Evolutionary conservation across 1,139 yeast genomes (phyloP), one percentile per base, ranked within the genome.

Genomic region (Geotrichum reessii): DNA sequence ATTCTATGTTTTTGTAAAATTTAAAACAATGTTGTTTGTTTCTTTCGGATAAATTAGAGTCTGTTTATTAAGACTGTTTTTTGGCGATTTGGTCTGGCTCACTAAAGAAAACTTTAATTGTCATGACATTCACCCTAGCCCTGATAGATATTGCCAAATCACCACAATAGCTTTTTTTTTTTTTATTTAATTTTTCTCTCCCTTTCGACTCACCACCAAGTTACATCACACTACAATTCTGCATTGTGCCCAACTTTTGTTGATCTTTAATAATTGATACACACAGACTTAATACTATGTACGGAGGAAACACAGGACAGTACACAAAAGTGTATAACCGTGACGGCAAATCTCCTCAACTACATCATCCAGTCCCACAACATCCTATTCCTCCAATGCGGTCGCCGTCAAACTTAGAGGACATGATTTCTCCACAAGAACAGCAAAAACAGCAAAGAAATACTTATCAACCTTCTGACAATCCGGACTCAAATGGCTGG

Each of bases 361-460:
- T 76, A 58, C 79, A 76, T 63, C 79, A 76, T 58, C 79, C 80
- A 7, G 74, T 76, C 12, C 80, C 80, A 8, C 79, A 76, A 69
- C 79, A 76, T 61, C 76, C 78, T 7, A 73, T 76, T 50, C 76
- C 76, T 21, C 72, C 74, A 42, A 69, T 72, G 64, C 64, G 72
- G 47, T 69, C 74, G 27, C 74, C 75, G 2, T 73, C 74, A 3
- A 73, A 72, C n/a, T 60, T 65, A 7, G 70, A 67, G 14, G 65
- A 61, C 14, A 46, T 47, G 47, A 56, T 61, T 28, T 66, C 66
- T 44, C 64, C 51, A 47, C 63, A 53, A 49, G 50, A 28, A 22
- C 59, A 33, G 17, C 63, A 61, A 48, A 53, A 63, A 48, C 52
- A 48, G 19, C 63, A 50, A 17, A 62, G 48, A 14, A 60, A 52